Evolutionary conservation across 192 early-diverging fungal genomes (phyloP).

Genomic region (Linnemannia hyalina): DNA sequence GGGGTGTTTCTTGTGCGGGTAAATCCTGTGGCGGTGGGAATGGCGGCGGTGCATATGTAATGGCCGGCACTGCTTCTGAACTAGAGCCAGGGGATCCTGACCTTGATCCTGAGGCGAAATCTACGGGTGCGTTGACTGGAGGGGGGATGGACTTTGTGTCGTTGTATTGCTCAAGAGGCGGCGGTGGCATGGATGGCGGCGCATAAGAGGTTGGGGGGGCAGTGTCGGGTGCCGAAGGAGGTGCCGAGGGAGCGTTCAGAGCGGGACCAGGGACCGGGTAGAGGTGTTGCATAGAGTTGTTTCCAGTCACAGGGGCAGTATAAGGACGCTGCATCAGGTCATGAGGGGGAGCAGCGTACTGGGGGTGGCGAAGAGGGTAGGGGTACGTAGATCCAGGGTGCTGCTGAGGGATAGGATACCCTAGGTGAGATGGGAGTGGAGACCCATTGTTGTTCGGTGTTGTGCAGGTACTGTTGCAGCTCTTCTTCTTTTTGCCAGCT

Average conservation of each 20-base stretch:
- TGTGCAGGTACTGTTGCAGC: not conserved
- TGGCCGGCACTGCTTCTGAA: not conserved
- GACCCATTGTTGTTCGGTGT: not conserved
- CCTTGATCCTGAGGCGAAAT: not conserved
- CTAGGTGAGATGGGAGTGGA: not conserved
- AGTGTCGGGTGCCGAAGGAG: not conserved
- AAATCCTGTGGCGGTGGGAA: slow-evolving; percentile 5
- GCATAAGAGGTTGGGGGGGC: not conserved
- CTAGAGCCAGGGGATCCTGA: not conserved
- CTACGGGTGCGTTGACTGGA: not conserved
- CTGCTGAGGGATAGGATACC: not conserved
- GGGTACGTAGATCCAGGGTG: not conserved
- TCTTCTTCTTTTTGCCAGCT: not conserved
- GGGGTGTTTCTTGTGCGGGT: not conserved
- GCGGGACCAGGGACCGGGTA: not conserved
- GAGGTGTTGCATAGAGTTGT: not conserved
- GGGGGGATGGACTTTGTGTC: not conserved
- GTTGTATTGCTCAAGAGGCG: not conserved
- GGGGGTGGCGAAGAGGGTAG: not conserved
- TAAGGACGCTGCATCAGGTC: not conserved
- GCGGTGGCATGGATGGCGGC: slow-evolving; percentile 4
- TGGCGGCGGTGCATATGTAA: slow-evolving; percentile 15
- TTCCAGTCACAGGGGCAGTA: not conserved
- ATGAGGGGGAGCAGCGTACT: not conserved
- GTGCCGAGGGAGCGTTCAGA: not conserved